Evolutionary conservation across 805 yeast species (phyloP), one percentile per base, ranked within the genome.

Genomic region (Kodamaea kakaduensis): DNA sequence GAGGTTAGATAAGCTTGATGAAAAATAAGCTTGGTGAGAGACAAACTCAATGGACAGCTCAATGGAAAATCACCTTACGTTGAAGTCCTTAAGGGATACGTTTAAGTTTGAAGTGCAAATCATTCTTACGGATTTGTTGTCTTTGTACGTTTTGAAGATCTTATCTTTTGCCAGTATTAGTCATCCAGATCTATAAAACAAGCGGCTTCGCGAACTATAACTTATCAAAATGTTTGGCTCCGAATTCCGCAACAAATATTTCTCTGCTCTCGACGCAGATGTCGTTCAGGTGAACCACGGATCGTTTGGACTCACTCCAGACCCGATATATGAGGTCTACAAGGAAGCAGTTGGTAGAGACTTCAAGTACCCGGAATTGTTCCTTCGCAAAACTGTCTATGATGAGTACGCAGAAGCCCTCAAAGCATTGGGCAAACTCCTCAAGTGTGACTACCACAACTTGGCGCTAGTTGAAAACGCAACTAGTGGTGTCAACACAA

Each of bases 241-340:
- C 38, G 47, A 55, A 8, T 69, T 78, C 49, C 66, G 71, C 37
- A 50, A 62, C n/a, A 55, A 67, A 38, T 61, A 74, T 49, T 81
- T 76, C 50, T 47, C 61, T 1, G 45, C 52, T 10, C 59, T 77
- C 9, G 70, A 58, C 20, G 46, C 60, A 1, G 63, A 53, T 2
- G 61, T 64, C 6, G 51, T 53, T 3, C 73, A 75, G 10, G 69
- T 79, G 29, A 81, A 81, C 54, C 80, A 80, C 50, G 87, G 87
- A 6, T 72, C 84, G 1, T 81, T 56, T 48, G 88, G 87, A 1
- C 58, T 70, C 1, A 61, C 72, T 3, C 83, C 87, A 0, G 58
- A 51, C 6, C 58, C 66, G 4, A 75, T 80, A 1, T 44, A 63
- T 16, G 68, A 69, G 1, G 58, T 55, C 9, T 69, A 58, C 41